Evolutionary conservation across 495 filamentous ascomycete species (phyloP).

Genomic region (Penicillium pulvis): DNA sequence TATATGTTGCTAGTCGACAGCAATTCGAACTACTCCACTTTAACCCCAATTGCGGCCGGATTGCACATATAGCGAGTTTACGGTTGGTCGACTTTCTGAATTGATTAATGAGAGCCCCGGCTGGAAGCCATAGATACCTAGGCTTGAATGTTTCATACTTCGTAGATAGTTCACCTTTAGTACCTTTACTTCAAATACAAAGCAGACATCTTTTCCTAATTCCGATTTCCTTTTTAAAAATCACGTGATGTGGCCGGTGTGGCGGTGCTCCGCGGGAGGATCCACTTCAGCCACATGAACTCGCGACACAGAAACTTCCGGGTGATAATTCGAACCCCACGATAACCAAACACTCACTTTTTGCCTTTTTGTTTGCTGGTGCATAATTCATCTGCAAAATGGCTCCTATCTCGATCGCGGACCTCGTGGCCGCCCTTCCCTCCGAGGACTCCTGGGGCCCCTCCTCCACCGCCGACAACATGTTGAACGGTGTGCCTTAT

Average conservation of each 20-base stretch:
- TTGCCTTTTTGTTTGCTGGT: slow-evolving; percentile 21
- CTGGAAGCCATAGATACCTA: too few species aligned
- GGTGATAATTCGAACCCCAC: slow-evolving; percentile 36
- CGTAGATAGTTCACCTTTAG: too few species aligned
- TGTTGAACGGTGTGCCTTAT: slow-evolving; percentile 90
- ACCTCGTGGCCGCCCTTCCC: slow-evolving; percentile 61
- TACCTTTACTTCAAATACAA: too few species aligned
- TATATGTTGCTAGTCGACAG: too few species aligned
- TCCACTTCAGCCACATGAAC: slow-evolving; percentile 35
- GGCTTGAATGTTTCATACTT: too few species aligned
- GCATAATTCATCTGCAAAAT: slow-evolving; percentile 35
- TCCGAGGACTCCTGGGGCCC: slow-evolving; percentile 84
- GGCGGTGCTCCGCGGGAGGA: slow-evolving; percentile 24
- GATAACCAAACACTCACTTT: slow-evolving; percentile 20
- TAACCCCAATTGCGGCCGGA: too few species aligned
- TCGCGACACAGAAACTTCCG: slow-evolving; percentile 51
- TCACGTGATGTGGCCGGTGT: slow-evolving; percentile 13
- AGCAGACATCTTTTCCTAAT: too few species aligned
- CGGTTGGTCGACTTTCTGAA: too few species aligned
- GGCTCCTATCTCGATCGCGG: slow-evolving; percentile 59
- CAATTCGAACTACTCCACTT: too few species aligned
- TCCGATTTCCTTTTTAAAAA: too few species aligned
- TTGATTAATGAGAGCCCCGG: too few species aligned
- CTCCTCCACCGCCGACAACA: slow-evolving; percentile 75
- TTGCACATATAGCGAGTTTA: too few species aligned